Evolutionary conservation across 768 basidiomycete genomes (phyloP), one percentile per base, ranked within the genome.

Genomic region (Lyophyllum shimeji): DNA sequence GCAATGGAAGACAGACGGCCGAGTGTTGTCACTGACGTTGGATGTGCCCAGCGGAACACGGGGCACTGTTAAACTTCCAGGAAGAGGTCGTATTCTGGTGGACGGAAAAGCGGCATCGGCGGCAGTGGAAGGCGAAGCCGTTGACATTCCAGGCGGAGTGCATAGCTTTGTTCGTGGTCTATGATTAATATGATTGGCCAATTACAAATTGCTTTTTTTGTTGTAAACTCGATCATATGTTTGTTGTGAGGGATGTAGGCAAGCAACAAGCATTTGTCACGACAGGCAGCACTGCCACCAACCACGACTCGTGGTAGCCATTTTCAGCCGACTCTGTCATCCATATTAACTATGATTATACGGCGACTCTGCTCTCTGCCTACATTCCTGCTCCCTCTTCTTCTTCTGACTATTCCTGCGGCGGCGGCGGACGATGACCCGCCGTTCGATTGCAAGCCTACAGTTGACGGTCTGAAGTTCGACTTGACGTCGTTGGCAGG

Each of bases 401-500:
- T 65, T 20, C 57, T 66, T 25, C 34, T 61, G 17, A 48, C 52
- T 24, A 17, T 55, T 53, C 46, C 57, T 62, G 40, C 54, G 61
- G 52, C 57, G 52, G 39, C 58, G 51, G 76, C 77, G 44, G 73
- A 79, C 37, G 77, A 78, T 54, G 64, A 69, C 20, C 59, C 71
- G 58, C 55, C 73, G 11, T 86, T 87, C 63, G 76, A 85, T 66
- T 93, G 90, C 68, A 71, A 67, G 67, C 56, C 75, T 67, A 50
- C 63, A 60, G 61, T 73, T 31, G 77, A 72, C 44, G 74, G 70
- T 52, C 55, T 67, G 57, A 79, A 74, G 37, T 92, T 84, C 64
- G 86, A 93, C 72, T 71, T 93, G 47, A 82, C 76, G 18, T 54
- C 66, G 18, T 75, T 92, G 31, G 69, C 67, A 31, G 85, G 83